Percentiles rank a stretch among this genome's conserved stretches.
Conservation (phyloP, 2,329 filamentous ascomycete genomes). For the Paracamarosporium sp. region DNA sequence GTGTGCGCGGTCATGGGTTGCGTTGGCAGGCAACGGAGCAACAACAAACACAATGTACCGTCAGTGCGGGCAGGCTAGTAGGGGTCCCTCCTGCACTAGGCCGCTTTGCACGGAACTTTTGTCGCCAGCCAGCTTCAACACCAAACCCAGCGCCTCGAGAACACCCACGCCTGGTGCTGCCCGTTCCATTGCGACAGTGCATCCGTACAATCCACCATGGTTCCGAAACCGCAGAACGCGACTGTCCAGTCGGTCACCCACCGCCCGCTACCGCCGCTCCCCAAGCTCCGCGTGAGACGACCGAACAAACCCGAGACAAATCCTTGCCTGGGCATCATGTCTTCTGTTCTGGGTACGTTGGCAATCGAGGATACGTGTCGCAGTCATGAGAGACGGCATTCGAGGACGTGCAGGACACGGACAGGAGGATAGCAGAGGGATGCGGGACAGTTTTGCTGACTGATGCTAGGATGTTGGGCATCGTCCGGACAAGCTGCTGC, state of each 20-base stretch:
- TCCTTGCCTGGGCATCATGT: slow-evolving; percentile 71
- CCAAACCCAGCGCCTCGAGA: neutral
- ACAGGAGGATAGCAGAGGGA: neutral
- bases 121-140: slow-evolving; percentile 9
- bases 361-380: neutral
- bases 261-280: slow-evolving; percentile 64
- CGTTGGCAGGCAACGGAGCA: slow-evolving; percentile 12
- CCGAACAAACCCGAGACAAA: slow-evolving; percentile 69
- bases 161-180: neutral
- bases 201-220: slow-evolving; percentile 32
- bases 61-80: neutral
- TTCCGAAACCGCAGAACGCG: slow-evolving; percentile 43
- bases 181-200: neutral
- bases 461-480: slow-evolving; percentile 76
- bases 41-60: slow-evolving; percentile 8
- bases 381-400: neutral
- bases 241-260: slow-evolving; percentile 46
- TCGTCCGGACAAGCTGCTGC: slow-evolving; percentile 70
- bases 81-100: slow-evolving; percentile 7
- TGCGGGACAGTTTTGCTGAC: slow-evolving; percentile 25
- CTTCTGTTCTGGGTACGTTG: slow-evolving; percentile 66
- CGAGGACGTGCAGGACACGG: slow-evolving; percentile 9
- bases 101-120: no score
- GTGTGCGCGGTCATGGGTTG: slow-evolving; percentile 14
- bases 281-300: slow-evolving; percentile 68